Conservation (phyloP, 495 filamentous ascomycete genomes). For the Hypoxylon lenormandii region DNA sequence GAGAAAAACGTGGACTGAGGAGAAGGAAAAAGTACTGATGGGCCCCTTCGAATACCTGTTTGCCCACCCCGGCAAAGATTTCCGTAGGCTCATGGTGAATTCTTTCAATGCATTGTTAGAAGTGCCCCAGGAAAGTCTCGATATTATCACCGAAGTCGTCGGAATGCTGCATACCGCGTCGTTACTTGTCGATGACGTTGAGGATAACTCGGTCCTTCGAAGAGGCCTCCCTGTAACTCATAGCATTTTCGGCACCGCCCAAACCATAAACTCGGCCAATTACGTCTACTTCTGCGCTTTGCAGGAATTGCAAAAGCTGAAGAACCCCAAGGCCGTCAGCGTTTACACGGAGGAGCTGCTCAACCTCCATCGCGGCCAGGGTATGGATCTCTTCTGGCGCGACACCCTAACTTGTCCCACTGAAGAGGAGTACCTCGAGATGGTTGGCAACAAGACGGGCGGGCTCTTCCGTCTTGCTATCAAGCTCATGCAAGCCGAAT, state of each 20-base stretch:
- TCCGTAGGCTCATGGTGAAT: slow-evolving; percentile 83
- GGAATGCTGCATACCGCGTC: slow-evolving; percentile 95
- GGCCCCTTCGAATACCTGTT: slow-evolving; percentile 91
- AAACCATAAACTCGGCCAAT: slow-evolving; percentile 97
- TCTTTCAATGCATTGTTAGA: slow-evolving; percentile 92
- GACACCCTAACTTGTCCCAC: slow-evolving; percentile 92
- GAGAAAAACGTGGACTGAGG: slow-evolving; percentile 69
- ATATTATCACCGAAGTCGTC: slow-evolving; percentile 86
- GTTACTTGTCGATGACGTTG: slow-evolving; percentile 90
- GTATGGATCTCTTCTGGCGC: slow-evolving; percentile 97
- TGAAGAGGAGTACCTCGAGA: slow-evolving; percentile 97
- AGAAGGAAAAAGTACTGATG: slow-evolving; percentile 82
- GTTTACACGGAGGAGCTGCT: slow-evolving; percentile 90
- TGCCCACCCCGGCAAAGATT: slow-evolving; percentile 88
- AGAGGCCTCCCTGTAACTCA: slow-evolving; percentile 93
- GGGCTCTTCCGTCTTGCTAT: slow-evolving; percentile 93
- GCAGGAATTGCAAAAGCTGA: slow-evolving; percentile 80
- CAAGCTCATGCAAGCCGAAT: slow-evolving; percentile 96
- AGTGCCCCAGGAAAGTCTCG: slow-evolving; percentile 80
- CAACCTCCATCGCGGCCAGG: slow-evolving; percentile 94
- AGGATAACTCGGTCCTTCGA: slow-evolving; percentile 84
- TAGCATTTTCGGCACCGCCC: slow-evolving; percentile 91
- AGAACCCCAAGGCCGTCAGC: slow-evolving; percentile 74
- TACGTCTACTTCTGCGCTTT: slow-evolving; percentile 95
- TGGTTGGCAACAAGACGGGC: slow-evolving; percentile 98